These are phyloP conservation scores for Microbotryum scabiosae DNA, from an alignment of 1,284 basidiomycete species.

Conservation along the genomic window DNA sequence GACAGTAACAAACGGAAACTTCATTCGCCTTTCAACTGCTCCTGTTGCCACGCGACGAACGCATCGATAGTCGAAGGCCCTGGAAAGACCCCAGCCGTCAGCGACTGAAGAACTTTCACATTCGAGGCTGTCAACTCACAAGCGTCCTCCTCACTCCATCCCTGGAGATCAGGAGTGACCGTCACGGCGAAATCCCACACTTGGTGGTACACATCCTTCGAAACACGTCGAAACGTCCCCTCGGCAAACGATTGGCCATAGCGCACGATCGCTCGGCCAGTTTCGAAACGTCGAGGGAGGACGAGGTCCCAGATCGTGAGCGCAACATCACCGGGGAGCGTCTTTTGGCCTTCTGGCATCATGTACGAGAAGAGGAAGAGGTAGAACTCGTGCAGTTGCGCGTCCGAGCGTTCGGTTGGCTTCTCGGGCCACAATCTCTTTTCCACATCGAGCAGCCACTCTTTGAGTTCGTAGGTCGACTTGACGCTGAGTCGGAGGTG, in stretches of 20 bases:
- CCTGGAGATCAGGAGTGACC: slow-evolving; percentile 12
- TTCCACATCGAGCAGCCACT: slow-evolving; percentile 5
- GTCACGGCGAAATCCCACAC: slow-evolving; percentile 15
- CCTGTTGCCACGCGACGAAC: slow-evolving; percentile 29
- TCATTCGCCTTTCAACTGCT: neutral
- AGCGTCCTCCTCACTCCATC: slow-evolving; percentile 25
- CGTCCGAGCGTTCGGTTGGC: neutral
- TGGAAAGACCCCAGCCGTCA: neutral
- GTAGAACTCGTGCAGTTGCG: neutral
- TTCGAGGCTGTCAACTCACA: slow-evolving; percentile 11
- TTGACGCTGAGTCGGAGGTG: neutral
- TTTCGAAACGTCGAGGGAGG: slow-evolving; percentile 6
- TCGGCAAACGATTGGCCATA: slow-evolving; percentile 19
- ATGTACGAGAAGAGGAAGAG: slow-evolving; percentile 20
- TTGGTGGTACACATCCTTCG: slow-evolving; percentile 22
- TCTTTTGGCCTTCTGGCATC: slow-evolving; percentile 23
- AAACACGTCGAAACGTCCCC: slow-evolving; percentile 20
- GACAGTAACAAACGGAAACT: too few relatives aligned
- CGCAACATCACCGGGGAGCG: slow-evolving; percentile 8
- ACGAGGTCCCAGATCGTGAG: slow-evolving; percentile 7
- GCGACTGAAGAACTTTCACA: neutral
- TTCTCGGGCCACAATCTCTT: neutral
- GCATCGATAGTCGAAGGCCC: slow-evolving; percentile 27
- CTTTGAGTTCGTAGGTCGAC: neutral
- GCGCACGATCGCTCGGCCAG: neutral